Evolutionary conservation across 2,329 filamentous ascomycete species (phyloP), one percentile per base, ranked within the genome.

Genomic region (Cladorrhinum sp.): DNA sequence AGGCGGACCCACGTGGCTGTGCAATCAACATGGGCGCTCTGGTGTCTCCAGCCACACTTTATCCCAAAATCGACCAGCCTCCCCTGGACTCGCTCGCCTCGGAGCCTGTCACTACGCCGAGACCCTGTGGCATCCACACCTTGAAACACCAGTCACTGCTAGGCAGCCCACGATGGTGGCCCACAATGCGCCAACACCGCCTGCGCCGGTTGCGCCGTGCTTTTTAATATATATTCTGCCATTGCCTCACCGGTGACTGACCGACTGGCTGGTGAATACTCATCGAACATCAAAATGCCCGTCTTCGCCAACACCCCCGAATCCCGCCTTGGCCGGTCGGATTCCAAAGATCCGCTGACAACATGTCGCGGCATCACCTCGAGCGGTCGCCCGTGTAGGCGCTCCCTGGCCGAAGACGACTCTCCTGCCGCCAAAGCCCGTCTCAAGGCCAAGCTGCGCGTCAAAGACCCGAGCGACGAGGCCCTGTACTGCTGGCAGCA

Each of bases 401-500:
- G 92, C 56, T 80, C 87, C 5, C 78, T 96, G 36, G 79, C 83
- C 9, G 77, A 73, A 66, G 72, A 64, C 68, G 74, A 60, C 62
- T 68, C 61, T 56, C 72, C 71, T 68, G 62, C 66, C 62, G 67
- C 63, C 63, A 69, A 64, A 61, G 68, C 66, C 57, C 62, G 58
- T 39, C 48, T 61, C 8, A 71, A 67, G 64, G 61, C 72, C 70
- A 65, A 69, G 21, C 69, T 75, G 14, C 72, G 77, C 68, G 75
- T 78, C 5, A 76, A 78, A 58, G 81, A 86, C 62, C 80, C 83
- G 1, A 76, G 79, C 60, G 81, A 85, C 53, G 82, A 86, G 63
- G 80, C 76, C n/a, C 83, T 88, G 55, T 97, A 92, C 76, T 98
- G 94, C 79, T 96, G 91, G 89, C 92, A 97, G 73, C 95, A 99